Base-by-base conservation (phyloP, 2,329 filamentous ascomycete species). In the Verticillium albo-atrum region DNA sequence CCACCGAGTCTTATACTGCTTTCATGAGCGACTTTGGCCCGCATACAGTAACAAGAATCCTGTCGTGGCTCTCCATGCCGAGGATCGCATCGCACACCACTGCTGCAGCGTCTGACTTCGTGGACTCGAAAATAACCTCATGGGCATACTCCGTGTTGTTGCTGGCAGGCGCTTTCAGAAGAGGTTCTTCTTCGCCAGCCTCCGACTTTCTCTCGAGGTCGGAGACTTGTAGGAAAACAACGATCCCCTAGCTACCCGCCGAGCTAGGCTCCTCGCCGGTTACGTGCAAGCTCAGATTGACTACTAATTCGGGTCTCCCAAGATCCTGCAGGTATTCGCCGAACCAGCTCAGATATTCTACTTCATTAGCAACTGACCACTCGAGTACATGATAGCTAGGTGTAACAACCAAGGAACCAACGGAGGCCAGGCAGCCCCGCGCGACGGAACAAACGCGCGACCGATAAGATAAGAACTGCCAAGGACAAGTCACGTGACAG, bases 21-120 rank as follows among this genome's bases (percentile, higher is more conserved):
- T 54, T 15, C 53, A 54, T 54, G 28, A 54, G n/a, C n/a, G 53
- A 34, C 53, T 54, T 23, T 25, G 53, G 53, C n/a, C 53, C 53
- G 17, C 53, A 54, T n/a, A 23, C 7, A 3, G 53, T 17, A 17
- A 54, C 28, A n/a, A 54, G 53, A 14, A 54, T 25, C 14, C 27
- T n/a, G n/a, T 30, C n/a, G 15, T 54, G 25, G 25, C 26, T 30
- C 17, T 12, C 51, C 10, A n/a, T n/a, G 51, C 10, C 3, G 25
- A 54, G n/a, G 25, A 54, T 27, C 15, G 51, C 27, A 15, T 30
- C 27, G 15, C 51, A 10, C 6, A 54, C 27, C n/a, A 54, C 26
- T 3, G 26, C 28, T 23, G n/a, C 28, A 6, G n/a, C n/a, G 53
- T 54, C 53, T 15, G 34, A n/a, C 23, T 54, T 54, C 3, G 7